Percentiles rank a stretch among this genome's conserved stretches.
Evolutionary conservation across 108 stramenopile species (phyloP).

Genomic region (Nannochloropsis oceanica): DNA sequence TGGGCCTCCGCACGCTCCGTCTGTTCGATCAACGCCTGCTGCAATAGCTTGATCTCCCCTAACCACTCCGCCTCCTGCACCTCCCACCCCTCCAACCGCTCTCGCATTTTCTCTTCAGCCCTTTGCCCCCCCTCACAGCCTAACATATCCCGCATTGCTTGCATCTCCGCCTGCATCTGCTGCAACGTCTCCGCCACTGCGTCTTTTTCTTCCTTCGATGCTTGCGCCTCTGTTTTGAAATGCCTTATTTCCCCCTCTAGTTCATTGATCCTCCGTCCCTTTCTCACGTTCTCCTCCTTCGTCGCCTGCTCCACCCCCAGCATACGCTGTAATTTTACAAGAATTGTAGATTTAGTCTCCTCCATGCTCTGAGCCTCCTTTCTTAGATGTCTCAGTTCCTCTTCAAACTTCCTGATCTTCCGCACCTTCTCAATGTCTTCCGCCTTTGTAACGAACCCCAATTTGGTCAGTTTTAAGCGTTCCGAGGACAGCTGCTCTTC

Average conservation of each 20-base stretch:
- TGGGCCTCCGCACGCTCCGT: background rate
- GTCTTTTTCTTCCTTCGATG: background rate
- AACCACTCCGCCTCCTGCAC: background rate
- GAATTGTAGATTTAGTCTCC: background rate
- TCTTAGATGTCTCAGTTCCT: background rate
- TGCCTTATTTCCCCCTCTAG: background rate
- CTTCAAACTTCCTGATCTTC: background rate
- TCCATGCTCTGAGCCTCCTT: background rate
- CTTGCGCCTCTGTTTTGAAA: background rate
- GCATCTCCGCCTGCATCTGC: background rate
- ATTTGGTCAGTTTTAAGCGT: background rate
- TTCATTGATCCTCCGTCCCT: background rate
- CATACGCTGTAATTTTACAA: background rate
- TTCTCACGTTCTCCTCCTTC: background rate
- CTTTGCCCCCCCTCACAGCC: background rate
- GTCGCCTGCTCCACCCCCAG: background rate
- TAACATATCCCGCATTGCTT: background rate
- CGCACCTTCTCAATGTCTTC: background rate
- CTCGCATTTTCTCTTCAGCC: background rate
- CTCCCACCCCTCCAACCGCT: background rate
- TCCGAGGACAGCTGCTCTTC: background rate
- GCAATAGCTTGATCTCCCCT: background rate
- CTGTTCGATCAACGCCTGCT: background rate
- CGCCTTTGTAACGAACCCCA: background rate
- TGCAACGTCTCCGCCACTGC: background rate